Evolutionary conservation across 2,329 filamentous ascomycete species (phyloP), one percentile per base, ranked within the genome.

Genomic region (Fusarium annulatum): DNA sequence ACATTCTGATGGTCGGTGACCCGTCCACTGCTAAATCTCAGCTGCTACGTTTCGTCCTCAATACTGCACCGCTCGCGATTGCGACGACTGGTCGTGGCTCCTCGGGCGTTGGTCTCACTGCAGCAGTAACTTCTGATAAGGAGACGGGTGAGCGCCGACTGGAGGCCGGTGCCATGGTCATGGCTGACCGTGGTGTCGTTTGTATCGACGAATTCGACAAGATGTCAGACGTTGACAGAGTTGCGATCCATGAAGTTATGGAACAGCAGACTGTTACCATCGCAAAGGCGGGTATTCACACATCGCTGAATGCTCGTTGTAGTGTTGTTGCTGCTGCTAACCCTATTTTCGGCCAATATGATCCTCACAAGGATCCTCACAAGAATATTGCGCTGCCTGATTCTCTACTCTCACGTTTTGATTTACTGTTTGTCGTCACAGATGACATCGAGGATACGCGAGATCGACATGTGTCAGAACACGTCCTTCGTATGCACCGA

Each of bases 161-260:
- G 2, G 96, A 99, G 84, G 96, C 96, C 21, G 96, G 96, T 89
- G 96, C 96, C 73, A 99, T 99, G 96, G 96, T 99, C 69, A 94
- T 99, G 79, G 96, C 92, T 72, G 96, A 99, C 82, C 93, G 96
- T 72, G 96, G 96, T 76, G 96, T 99, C 16, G 96, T 99, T 39
- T 99, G 96, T 85, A 99, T 99, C 75, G 96, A 99, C 81, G 96
- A 99, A 80, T 99, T 99, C 77, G 96, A 99, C 86, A 99, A 99
- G 84, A 99, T 99, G 96, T 98, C 95, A 64, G 96, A 99, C 80
- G 92, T 98, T 65, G 96, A 99, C 83, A 91, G 96, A 81, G 96
- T 99, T 8, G 96, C 96, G 52, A 99, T 99, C 77, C 96, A 99
- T 89, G 96, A 99, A 93, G 96, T 99, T 75, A 99, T 99, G 96